phyloP scores from a whole-genome alignment of 2,329 filamentous ascomycete species.

The Fusarium abutilonis region DNA sequence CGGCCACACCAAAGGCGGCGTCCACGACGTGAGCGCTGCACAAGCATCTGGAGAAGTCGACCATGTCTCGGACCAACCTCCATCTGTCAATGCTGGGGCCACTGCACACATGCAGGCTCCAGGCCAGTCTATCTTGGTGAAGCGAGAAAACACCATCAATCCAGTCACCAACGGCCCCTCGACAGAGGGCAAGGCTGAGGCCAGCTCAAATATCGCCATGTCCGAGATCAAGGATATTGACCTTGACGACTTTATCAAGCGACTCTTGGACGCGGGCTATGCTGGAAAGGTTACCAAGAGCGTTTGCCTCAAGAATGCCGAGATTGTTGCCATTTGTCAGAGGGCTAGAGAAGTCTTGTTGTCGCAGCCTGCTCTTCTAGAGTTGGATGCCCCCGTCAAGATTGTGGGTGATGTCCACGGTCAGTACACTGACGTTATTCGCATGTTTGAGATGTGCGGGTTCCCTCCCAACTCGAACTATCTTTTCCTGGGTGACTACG shows the following conservation, averaged over 20 bases:
- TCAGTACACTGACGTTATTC: conserved; percentile 97
- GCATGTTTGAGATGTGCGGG: conserved; percentile 97
- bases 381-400: conserved; percentile 94
- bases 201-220: conserved; percentile 75
- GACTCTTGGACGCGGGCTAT: conserved; percentile 92
- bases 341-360: conserved; percentile 89
- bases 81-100: conserved; percentile 70
- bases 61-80: conserved; percentile 90
- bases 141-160: conserved; percentile 76
- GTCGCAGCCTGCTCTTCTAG: conserved; percentile 89
- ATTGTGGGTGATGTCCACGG: conserved; percentile 99
- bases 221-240: conserved; percentile 92
- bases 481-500: conserved; percentile 98
- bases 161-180: conserved; percentile 64
- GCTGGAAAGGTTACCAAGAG: conserved; percentile 97
- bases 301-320: conserved; percentile 95
- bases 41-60: conserved; percentile 92
- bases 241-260: conserved; percentile 95
- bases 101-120: conserved; percentile 72
- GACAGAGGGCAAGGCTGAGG: conserved; percentile 58
- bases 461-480: conserved; percentile 99
- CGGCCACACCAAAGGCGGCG: conserved; percentile 74
- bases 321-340: conserved; percentile 93
- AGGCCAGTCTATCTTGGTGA: conserved; percentile 89
- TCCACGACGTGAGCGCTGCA: conserved; percentile 81